Conservation (phyloP, 306 rosid genomes). For the Medicago ruthenica region DNA sequence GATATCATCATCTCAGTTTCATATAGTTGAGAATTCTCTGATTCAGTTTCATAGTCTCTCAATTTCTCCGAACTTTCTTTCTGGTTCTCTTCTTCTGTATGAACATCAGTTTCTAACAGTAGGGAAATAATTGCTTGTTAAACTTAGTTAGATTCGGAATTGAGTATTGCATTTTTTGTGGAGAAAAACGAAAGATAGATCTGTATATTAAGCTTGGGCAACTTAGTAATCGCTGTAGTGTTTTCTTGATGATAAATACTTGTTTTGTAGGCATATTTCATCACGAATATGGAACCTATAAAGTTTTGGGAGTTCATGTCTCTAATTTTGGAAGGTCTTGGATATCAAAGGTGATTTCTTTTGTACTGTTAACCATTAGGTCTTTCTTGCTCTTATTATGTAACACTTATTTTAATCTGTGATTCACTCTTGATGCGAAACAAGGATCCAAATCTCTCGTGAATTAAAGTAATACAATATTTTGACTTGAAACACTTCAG, state of each 20-base stretch:
- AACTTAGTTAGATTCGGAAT: slow-evolving; percentile 28
- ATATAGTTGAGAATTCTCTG: no score
- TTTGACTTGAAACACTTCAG: no score
- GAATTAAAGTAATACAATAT: no score
- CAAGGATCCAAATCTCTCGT: no score
- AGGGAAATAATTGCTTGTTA: slow-evolving; percentile 3
- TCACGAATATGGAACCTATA: slow-evolving; percentile 89
- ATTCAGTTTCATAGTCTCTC: no score
- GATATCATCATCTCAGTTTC: no score
- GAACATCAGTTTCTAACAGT: no score
- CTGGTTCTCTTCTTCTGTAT: no score
- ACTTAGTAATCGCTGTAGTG: slow-evolving; percentile 1
- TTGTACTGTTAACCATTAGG: slow-evolving; percentile 8
- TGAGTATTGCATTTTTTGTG: slow-evolving; percentile 26
- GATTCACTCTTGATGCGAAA: no score
- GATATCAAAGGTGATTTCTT: slow-evolving; percentile 74
- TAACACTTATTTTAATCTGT: background rate
- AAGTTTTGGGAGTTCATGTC: slow-evolving; percentile 96
- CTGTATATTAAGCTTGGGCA: slow-evolving; percentile 28
- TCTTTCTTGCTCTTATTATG: slow-evolving; percentile 30
- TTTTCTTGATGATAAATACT: slow-evolving; percentile 36
- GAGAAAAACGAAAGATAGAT: background rate
- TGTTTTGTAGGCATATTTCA: slow-evolving; percentile 90
- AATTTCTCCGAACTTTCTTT: no score
- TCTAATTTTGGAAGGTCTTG: slow-evolving; percentile 84